A percentile compares a stretch with the other conserved stretches of the same genome.
Evolutionary conservation across 2,329 filamentous ascomycete species (phyloP).

Genomic region (Arachnopeziza araneosa): DNA sequence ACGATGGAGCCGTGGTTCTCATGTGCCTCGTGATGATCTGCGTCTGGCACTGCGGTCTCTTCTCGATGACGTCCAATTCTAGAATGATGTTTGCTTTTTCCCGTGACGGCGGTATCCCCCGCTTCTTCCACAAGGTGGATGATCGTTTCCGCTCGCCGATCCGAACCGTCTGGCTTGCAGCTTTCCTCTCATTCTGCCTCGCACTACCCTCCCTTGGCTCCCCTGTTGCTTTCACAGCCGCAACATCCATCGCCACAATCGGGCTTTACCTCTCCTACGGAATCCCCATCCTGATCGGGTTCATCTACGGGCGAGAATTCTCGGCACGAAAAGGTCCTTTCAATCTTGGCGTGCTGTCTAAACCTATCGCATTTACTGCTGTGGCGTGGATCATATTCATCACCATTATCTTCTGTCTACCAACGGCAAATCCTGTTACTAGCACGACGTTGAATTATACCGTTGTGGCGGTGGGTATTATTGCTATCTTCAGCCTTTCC

Average conservation of each 20-base stretch:
- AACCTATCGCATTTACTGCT: constrained; percentile 50
- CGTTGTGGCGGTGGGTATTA: constrained; percentile 53
- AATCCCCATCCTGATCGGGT: constrained; percentile 66
- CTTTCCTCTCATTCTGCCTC: constrained; percentile 58
- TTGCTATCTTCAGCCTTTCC: constrained; percentile 40
- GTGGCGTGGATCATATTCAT: constrained; percentile 53
- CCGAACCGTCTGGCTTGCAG: constrained; percentile 59
- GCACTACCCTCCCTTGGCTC: constrained; percentile 67
- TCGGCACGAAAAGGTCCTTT: constrained; percentile 50
- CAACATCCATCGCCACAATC: constrained; percentile 65
- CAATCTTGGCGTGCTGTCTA: constrained; percentile 50
- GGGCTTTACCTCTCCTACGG: constrained; percentile 68
- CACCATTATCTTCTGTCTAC: constrained; percentile 59
- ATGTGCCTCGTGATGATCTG: constrained; percentile 53
- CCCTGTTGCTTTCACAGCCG: constrained; percentile 63
- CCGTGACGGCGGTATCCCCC: constrained; percentile 61
- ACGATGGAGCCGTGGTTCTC: constrained; percentile 47
- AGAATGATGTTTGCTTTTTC: constrained; percentile 60
- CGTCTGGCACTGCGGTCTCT: constrained; percentile 56
- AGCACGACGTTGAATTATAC: constrained; percentile 50
- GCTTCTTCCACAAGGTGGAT: constrained; percentile 57
- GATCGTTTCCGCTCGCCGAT: constrained; percentile 56
- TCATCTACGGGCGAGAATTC: constrained; percentile 57
- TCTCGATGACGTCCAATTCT: constrained; percentile 50
- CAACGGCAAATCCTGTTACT: constrained; percentile 51